phyloP scores from a whole-genome alignment of 805 yeast species.

The Hanseniaspora clermontiae region DNA sequence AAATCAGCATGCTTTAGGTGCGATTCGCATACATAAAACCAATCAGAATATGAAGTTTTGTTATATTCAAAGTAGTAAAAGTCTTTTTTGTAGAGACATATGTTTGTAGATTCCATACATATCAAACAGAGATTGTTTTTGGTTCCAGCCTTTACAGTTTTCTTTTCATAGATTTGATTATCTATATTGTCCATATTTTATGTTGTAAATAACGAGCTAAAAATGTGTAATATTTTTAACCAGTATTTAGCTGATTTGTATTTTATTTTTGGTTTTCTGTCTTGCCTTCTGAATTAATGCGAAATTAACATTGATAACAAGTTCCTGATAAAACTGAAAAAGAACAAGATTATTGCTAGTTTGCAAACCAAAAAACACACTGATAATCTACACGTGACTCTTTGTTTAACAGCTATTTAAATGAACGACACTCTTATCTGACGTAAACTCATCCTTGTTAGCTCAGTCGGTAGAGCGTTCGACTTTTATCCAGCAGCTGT shows the following conservation, averaged over 20 bases:
- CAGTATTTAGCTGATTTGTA: too few relatives aligned
- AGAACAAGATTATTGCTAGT: too few relatives aligned
- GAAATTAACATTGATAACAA: too few relatives aligned
- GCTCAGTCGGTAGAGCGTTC: conserved; percentile 64
- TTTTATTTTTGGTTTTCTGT: too few relatives aligned
- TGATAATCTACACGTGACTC: too few relatives aligned
- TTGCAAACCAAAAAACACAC: too few relatives aligned
- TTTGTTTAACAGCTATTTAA: too few relatives aligned
- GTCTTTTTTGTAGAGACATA: conserved; percentile 5
- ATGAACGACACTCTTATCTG: too few relatives aligned
- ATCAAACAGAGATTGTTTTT: not conserved
- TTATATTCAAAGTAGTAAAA: not conserved
- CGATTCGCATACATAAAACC: conserved; percentile 9
- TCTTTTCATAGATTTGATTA: conserved; percentile 2
- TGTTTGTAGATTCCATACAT: not conserved
- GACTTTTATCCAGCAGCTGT: conserved; percentile 39
- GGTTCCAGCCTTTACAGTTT: not conserved
- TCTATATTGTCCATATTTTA: not conserved
- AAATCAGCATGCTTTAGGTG: not conserved
- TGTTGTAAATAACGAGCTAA: not conserved
- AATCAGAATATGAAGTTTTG: conserved; percentile 1
- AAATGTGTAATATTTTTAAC: too few relatives aligned
- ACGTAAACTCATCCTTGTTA: conserved; percentile 36
- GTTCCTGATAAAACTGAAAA: too few relatives aligned
- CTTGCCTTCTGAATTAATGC: too few relatives aligned